Percentiles rank a stretch among this genome's conserved stretches.
Conservation (phyloP, 1,284 basidiomycete genomes). For the Fomitopsis palustris region DNA sequence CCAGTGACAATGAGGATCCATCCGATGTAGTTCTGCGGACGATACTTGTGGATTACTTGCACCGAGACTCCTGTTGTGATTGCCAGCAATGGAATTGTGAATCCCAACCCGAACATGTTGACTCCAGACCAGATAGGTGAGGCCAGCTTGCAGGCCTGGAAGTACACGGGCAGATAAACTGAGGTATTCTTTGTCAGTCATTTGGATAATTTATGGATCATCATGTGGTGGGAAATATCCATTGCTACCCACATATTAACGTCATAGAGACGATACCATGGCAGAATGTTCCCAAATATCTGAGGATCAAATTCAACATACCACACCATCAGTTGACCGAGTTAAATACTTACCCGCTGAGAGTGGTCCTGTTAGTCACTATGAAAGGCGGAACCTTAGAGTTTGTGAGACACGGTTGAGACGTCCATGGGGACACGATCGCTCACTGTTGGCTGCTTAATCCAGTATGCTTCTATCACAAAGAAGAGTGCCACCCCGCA, state of each 20-base stretch:
- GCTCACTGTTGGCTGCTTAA: conserved; percentile 13
- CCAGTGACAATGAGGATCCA: conserved; percentile 29
- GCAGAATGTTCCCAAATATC: conserved; percentile 3
- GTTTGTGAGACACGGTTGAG: neutral
- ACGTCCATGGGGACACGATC: neutral
- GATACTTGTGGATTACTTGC: conserved; percentile 20
- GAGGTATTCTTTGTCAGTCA: conserved; percentile 4
- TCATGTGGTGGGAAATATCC: neutral
- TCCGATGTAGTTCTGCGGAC: conserved; percentile 20
- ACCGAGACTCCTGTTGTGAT: conserved; percentile 22
- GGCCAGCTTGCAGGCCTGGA: conserved; percentile 33
- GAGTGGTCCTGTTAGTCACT: conserved; percentile 13
- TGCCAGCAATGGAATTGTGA: conserved; percentile 20
- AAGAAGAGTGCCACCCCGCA: conserved; percentile 30
- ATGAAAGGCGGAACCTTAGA: conserved; percentile 8
- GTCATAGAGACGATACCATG: conserved; percentile 8
- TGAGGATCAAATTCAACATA: too few species aligned
- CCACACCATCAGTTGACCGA: too few species aligned
- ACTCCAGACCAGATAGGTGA: conserved; percentile 23
- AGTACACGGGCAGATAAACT: conserved; percentile 37
- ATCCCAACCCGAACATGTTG: conserved; percentile 20
- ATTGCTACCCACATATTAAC: conserved; percentile 10
- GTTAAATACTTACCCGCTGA: conserved; percentile 12
- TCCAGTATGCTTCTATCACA: conserved; percentile 19
- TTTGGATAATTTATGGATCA: neutral